These are phyloP conservation scores for Brassica juncea DNA, from an alignment of 345 rosid genomes.

Conservation along the genomic window DNA sequence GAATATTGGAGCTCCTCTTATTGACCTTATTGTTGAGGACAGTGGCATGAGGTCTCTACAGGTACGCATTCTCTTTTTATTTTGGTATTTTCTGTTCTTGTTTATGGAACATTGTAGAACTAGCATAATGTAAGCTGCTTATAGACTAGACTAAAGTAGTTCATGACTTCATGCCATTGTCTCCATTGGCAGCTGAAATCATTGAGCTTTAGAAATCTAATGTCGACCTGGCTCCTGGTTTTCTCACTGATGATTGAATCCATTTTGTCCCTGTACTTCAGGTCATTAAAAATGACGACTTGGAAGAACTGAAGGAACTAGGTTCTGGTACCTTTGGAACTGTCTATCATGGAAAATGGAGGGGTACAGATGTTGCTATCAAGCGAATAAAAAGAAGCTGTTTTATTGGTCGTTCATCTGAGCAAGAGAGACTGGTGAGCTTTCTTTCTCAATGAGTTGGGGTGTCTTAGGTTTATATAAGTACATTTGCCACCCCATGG, in stretches of 20 bases:
- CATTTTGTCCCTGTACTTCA: conserved; percentile 41
- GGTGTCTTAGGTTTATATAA: not conserved
- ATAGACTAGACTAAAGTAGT: conserved; percentile 14
- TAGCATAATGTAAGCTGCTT: not conserved
- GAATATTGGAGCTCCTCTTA: conserved; percentile 39
- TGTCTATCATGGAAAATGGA: conserved; percentile 99
- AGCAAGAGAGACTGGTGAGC: conserved; percentile 91
- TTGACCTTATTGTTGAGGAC: conserved; percentile 32
- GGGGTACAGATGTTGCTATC: conserved; percentile 97
- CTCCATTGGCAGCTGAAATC: conserved; percentile 9
- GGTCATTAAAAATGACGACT: conserved; percentile 92
- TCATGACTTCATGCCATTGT: not conserved
- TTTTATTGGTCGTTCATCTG: conserved; percentile 91
- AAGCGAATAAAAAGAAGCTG: conserved; percentile 92
- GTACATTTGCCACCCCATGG: not conserved
- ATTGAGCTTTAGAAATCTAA: conserved; percentile 20
- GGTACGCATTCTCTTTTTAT: no score
- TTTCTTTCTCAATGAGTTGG: conserved; percentile 17
- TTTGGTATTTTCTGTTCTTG: no score
- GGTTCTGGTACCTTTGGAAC: conserved; percentile 99
- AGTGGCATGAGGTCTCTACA: conserved; percentile 34
- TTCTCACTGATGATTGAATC: conserved; percentile 10
- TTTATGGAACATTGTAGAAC: no score
- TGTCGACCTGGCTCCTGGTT: conserved; percentile 25
- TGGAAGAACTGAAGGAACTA: conserved; percentile 90